A percentile compares a stretch with the other conserved stretches of the same genome.
phyloP scores from a whole-genome alignment of 1,284 basidiomycete species.

The Megacollybia platyphylla region DNA sequence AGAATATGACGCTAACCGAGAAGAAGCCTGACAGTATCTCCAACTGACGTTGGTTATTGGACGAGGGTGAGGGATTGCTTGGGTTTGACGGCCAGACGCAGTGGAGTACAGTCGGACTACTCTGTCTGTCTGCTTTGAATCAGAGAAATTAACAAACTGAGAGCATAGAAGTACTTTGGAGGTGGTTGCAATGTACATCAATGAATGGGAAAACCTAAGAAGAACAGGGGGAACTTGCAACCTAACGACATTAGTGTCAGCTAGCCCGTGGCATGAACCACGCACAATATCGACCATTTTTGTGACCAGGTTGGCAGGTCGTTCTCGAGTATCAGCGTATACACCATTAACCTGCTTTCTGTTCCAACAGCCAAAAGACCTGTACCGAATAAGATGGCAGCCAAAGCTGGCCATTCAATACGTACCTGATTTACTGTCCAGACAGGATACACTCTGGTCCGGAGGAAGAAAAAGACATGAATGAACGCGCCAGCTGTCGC shows the following conservation, averaged over 20 bases:
- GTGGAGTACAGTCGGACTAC: constrained; percentile 57
- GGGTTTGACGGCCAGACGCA: constrained; percentile 54
- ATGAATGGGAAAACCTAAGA: constrained; percentile 56
- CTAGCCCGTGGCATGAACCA: constrained; percentile 4
- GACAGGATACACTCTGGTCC: constrained; percentile 36
- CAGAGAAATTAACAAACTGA: not conserved
- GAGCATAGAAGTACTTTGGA: constrained; percentile 30
- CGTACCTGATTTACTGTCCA: constrained; percentile 62
- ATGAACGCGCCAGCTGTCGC: constrained; percentile 62
- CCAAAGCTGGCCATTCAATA: constrained; percentile 4
- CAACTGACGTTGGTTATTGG: constrained; percentile 52
- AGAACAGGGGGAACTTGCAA: constrained; percentile 28
- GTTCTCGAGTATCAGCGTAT: constrained; percentile 64
- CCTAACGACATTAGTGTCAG: constrained; percentile 3
- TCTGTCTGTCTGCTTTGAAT: constrained; percentile 34
- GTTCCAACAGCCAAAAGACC: constrained; percentile 63
- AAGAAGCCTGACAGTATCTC: constrained; percentile 53
- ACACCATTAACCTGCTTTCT: constrained; percentile 44
- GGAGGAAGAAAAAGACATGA: constrained; percentile 58
- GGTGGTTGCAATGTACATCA: constrained; percentile 60
- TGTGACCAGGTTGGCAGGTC: constrained; percentile 69
- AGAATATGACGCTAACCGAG: constrained; percentile 35
- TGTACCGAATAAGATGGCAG: constrained; percentile 17
- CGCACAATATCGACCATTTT: constrained; percentile 60
- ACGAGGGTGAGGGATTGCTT: constrained; percentile 55